Evolutionary conservation across 2,329 filamentous ascomycete genomes (phyloP).

Genomic region (Beauveria varroae): DNA sequence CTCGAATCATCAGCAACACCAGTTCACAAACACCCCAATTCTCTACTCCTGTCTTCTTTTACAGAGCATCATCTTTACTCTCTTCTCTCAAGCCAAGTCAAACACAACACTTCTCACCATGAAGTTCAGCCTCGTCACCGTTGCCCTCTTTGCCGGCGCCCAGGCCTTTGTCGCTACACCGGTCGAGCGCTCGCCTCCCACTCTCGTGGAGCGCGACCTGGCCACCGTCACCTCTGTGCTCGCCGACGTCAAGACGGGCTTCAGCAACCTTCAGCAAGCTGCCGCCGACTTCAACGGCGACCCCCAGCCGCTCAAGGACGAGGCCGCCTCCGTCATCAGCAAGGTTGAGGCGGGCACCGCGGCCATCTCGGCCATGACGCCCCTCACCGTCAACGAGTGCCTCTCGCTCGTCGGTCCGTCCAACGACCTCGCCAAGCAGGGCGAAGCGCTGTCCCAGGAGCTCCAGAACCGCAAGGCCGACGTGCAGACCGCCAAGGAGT

Average conservation of each 20-base stretch:
- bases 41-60: neutral
- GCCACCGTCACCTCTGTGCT: slow-evolving; percentile 13
- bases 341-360: slow-evolving; percentile 11
- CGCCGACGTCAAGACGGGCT: slow-evolving; percentile 11
- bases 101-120: neutral
- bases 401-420: slow-evolving; percentile 10
- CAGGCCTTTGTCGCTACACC: slow-evolving; percentile 10
- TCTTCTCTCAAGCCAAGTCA: neutral
- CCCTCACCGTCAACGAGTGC: slow-evolving; percentile 10
- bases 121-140: slow-evolving; percentile 11
- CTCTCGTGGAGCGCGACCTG: slow-evolving; percentile 12
- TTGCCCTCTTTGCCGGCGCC: slow-evolving; percentile 10
- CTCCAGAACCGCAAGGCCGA: slow-evolving; percentile 3
- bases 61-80: neutral
- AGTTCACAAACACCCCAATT: neutral
- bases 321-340: slow-evolving; percentile 7
- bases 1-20: neutral
- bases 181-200: slow-evolving; percentile 3
- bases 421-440: slow-evolving; percentile 10
- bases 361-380: slow-evolving; percentile 9
- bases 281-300: slow-evolving; percentile 12
- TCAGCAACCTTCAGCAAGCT: slow-evolving; percentile 7
- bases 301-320: neutral
- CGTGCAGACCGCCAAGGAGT: slow-evolving; percentile 10
- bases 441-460: slow-evolving; percentile 2